Conservation (phyloP, 345 rosid species). For the Excoecaria cochinchinensis region DNA sequence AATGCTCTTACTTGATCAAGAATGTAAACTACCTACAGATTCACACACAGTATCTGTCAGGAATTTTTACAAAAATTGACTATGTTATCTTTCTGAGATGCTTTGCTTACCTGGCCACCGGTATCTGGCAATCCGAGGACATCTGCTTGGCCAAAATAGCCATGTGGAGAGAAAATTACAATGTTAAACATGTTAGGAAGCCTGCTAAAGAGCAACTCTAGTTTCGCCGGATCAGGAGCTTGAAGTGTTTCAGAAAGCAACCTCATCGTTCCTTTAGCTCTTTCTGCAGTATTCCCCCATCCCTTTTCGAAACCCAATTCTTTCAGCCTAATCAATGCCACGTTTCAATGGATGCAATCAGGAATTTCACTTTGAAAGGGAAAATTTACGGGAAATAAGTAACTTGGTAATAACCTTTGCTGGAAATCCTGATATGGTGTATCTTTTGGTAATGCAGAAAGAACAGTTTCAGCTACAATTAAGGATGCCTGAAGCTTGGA, state of each 20-base stretch:
- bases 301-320: conserved; percentile 59
- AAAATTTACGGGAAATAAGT: background rate
- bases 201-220: conserved; percentile 59
- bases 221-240: conserved; percentile 50
- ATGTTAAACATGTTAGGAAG: conserved; percentile 77
- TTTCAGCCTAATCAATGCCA: conserved; percentile 36
- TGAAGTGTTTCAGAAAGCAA: conserved; percentile 51
- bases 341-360: background rate
- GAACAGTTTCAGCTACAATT: conserved; percentile 42
- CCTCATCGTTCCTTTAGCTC: conserved; percentile 50
- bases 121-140: conserved; percentile 97
- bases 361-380: background rate
- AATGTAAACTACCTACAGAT: conserved; percentile 81
- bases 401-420: conserved; percentile 40
- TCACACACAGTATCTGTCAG: background rate
- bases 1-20: conserved; percentile 95
- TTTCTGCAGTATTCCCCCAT: conserved; percentile 60
- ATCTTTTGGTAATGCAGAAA: conserved; percentile 53
- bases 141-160: conserved; percentile 85
- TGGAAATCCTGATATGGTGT: conserved; percentile 61
- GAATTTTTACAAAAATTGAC: background rate
- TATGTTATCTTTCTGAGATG: background rate
- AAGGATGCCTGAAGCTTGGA: conserved; percentile 64
- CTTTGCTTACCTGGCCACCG: conserved; percentile 68
- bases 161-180: conserved; percentile 89